phyloP scores from a whole-genome alignment of 495 filamentous ascomycete species.

The Penicillium waksmanii region DNA sequence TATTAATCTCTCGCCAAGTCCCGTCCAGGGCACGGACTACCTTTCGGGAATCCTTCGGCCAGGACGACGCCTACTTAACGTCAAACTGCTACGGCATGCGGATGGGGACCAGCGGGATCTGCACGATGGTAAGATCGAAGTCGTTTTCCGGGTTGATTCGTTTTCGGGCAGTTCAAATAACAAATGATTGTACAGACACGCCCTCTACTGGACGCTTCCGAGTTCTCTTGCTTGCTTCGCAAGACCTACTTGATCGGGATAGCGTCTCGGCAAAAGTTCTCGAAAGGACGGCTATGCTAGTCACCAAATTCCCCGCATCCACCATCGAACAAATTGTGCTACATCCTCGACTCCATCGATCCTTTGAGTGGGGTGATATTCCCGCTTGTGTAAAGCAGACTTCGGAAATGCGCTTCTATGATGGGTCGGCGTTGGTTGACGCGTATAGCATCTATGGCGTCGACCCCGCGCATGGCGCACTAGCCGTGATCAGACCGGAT shows the following conservation, averaged over 20 bases:
- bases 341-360: slow-evolving; percentile 52
- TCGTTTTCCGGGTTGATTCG: too few relatives aligned
- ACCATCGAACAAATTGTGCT: slow-evolving; percentile 64
- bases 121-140: slow-evolving; percentile 43
- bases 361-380: slow-evolving; percentile 59
- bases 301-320: slow-evolving; percentile 40
- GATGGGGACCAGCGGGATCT: slow-evolving; percentile 46
- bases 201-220: slow-evolving; percentile 48
- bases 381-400: slow-evolving; percentile 59
- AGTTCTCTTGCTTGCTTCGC: slow-evolving; percentile 41
- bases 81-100: slow-evolving; percentile 42
- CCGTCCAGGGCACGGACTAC: slow-evolving; percentile 43
- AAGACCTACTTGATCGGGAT: slow-evolving; percentile 29
- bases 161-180: background rate
- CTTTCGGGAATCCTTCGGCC: slow-evolving; percentile 41
- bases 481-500: slow-evolving; percentile 67
- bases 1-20: slow-evolving; percentile 16
- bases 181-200: slow-evolving; percentile 32
- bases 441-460: slow-evolving; percentile 68
- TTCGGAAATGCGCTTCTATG: slow-evolving; percentile 59
- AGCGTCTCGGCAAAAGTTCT: background rate
- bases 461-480: slow-evolving; percentile 57
- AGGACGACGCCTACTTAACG: slow-evolving; percentile 32
- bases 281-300: slow-evolving; percentile 17
- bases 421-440: slow-evolving; percentile 65